Conservation (phyloP, 257 asterid species). For the Gentiana dahurica region DNA sequence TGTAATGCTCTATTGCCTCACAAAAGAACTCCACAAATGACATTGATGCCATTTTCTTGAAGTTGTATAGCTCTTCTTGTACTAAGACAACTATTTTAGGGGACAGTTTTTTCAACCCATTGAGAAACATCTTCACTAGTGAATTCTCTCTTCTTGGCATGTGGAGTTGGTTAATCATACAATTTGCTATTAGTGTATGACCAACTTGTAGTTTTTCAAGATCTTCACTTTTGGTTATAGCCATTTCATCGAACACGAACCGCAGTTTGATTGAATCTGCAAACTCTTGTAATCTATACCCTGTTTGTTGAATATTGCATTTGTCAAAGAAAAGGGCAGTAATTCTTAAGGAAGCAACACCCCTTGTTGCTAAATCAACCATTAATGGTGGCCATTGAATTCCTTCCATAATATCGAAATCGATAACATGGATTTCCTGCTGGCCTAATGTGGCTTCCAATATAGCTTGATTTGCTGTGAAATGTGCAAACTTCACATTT, state of each 20-base stretch:
- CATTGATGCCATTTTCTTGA: constrained; percentile 11
- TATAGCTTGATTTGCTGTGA: constrained; percentile 37
- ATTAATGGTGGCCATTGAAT: constrained; percentile 39
- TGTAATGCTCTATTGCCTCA: constrained; percentile 28
- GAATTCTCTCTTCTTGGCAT: constrained; percentile 19
- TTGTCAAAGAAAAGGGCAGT: constrained; percentile 18
- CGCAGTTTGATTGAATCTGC: constrained; percentile 27
- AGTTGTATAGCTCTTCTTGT: constrained; percentile 25
- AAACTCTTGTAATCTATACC: constrained; percentile 24
- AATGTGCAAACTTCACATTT: constrained; percentile 31
- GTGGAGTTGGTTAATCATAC: constrained; percentile 33
- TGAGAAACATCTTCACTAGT: constrained; percentile 18
- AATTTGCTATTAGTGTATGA: constrained; percentile 20
- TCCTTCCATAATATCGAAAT: constrained; percentile 35
- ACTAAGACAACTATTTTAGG: constrained; percentile 25
- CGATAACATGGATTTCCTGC: constrained; percentile 25
- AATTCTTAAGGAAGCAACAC: constrained; percentile 24
- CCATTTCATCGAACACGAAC: constrained; percentile 21
- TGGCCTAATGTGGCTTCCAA: constrained; percentile 22
- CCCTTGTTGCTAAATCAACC: constrained; percentile 21
- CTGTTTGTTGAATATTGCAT: constrained; percentile 9
- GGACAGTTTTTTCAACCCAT: constrained; percentile 22
- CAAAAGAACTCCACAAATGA: constrained; percentile 24
- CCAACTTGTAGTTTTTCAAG: constrained; percentile 10
- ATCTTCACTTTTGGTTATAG: constrained; percentile 18